A percentile compares a stretch with the other conserved stretches of the same genome.
phyloP scores from a whole-genome alignment of 1,139 yeast species.

The Hemisphaericaspora lyxosophila region DNA sequence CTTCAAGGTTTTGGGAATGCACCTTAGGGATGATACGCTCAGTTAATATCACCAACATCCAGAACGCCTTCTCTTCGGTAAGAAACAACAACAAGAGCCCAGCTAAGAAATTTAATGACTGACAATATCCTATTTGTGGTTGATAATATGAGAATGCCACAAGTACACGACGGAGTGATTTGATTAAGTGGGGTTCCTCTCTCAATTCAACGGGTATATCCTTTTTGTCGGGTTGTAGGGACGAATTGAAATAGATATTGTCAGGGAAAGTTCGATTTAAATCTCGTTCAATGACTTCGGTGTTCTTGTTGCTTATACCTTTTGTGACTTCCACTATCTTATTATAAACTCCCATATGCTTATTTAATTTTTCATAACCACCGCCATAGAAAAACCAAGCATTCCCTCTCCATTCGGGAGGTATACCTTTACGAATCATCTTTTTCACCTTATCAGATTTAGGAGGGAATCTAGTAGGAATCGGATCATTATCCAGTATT shows the following conservation, averaged over 20 bases:
- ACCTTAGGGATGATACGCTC: constrained; percentile 86
- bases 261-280: constrained; percentile 93
- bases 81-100: constrained; percentile 78
- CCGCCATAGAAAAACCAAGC: constrained; percentile 98
- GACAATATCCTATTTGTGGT: constrained; percentile 94
- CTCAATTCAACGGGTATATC: constrained; percentile 6
- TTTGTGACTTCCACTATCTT: constrained; percentile 57
- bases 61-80: constrained; percentile 86
- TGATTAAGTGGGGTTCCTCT: constrained; percentile 62
- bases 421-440: constrained; percentile 85
- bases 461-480: constrained; percentile 69
- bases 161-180: constrained; percentile 74
- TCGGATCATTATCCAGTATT: constrained; percentile 26
- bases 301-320: constrained; percentile 59
- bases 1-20: constrained; percentile 86
- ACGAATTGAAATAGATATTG: constrained; percentile 63
- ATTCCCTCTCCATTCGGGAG: constrained; percentile 95
- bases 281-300: constrained; percentile 92
- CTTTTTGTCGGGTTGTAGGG: constrained; percentile 5
- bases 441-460: constrained; percentile 79
- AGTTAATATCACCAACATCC: constrained; percentile 93
- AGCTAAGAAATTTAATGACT: constrained; percentile 86
- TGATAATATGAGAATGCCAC: constrained; percentile 82
- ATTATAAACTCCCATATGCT: constrained; percentile 72
- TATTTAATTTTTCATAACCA: constrained; percentile 74